Evolutionary conservation across 1,139 yeast genomes (phyloP).

Genomic region (Hansenula lynferdii): DNA sequence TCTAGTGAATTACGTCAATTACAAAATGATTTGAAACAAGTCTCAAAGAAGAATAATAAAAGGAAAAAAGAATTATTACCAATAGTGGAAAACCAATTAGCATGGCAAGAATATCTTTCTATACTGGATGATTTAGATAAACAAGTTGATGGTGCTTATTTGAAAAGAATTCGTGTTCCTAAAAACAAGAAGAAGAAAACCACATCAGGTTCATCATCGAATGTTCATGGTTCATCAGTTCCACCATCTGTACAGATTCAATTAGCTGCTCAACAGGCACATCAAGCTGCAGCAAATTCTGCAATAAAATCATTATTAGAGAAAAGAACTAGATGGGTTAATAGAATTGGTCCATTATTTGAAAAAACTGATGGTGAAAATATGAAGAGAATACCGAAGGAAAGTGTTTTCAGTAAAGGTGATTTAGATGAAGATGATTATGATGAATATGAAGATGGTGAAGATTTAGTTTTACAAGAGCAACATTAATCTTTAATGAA

Average conservation of each 20-base stretch:
- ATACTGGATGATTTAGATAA: constrained; percentile 91
- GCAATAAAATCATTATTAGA: constrained; percentile 78
- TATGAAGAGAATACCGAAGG: constrained; percentile 72
- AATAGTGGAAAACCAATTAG: constrained; percentile 81
- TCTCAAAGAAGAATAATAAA: constrained; percentile 58
- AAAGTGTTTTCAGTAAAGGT: constrained; percentile 52
- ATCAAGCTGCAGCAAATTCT: constrained; percentile 58
- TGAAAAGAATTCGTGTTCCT: constrained; percentile 79
- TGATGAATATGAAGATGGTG: constrained; percentile 29
- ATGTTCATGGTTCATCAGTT: constrained; percentile 3
- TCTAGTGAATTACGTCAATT: constrained; percentile 75
- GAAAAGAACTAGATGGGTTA: constrained; percentile 85
- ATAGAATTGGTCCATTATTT: constrained; percentile 83
- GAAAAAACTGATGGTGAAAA: constrained; percentile 48
- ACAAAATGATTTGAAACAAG: constrained; percentile 63
- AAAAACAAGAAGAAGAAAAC: constrained; percentile 69
- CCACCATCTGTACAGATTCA: constrained; percentile 26
- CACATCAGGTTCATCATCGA: constrained; percentile 15
- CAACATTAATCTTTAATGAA: constrained; percentile 3
- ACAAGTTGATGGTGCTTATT: constrained; percentile 93
- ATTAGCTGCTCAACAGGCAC: constrained; percentile 33
- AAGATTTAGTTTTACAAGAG: constrained; percentile 16
- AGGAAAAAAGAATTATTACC: constrained; percentile 68
- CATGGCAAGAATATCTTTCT: constrained; percentile 91
- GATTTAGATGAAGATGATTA: constrained; percentile 49